Evolutionary conservation across 257 asterid genomes (phyloP).

Genomic region (Avicennia marina): DNA sequence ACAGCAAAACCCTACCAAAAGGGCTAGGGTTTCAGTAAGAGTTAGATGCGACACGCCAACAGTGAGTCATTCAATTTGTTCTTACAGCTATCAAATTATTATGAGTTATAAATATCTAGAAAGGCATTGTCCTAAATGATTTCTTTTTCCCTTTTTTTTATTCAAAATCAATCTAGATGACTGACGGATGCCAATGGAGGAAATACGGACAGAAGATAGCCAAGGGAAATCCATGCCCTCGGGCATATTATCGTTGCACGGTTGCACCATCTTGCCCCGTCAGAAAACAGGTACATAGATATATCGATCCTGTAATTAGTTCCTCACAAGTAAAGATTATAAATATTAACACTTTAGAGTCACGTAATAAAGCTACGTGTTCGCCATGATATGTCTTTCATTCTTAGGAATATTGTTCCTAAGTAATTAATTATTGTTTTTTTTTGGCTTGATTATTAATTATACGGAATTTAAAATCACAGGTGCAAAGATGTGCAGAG

Average conservation of each 20-base stretch:
- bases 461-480: too few relatives aligned
- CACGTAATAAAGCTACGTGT: too few relatives aligned
- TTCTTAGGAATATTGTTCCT: neutral
- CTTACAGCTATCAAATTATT: neutral
- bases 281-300: conserved; percentile 59
- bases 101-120: neutral
- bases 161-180: conserved; percentile 42
- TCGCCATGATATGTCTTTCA: too few relatives aligned
- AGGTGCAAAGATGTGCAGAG: conserved; percentile 85
- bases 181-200: conserved; percentile 98
- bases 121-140: neutral
- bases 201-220: conserved; percentile 95
- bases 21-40: conserved; percentile 96
- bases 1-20: conserved; percentile 66
- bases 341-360: too few relatives aligned
- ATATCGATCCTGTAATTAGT: neutral
- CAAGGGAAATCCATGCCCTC: conserved; percentile 95
- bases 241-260: conserved; percentile 96
- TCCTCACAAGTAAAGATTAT: too few relatives aligned
- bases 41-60: conserved; percentile 91
- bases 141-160: neutral
- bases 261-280: conserved; percentile 89
- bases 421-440: neutral
- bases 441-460: too few relatives aligned
- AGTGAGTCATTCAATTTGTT: conserved; percentile 28